These are phyloP conservation scores for Ogataea haglerorum DNA, from an alignment of 805 yeast genomes.

Conservation along the genomic window DNA sequence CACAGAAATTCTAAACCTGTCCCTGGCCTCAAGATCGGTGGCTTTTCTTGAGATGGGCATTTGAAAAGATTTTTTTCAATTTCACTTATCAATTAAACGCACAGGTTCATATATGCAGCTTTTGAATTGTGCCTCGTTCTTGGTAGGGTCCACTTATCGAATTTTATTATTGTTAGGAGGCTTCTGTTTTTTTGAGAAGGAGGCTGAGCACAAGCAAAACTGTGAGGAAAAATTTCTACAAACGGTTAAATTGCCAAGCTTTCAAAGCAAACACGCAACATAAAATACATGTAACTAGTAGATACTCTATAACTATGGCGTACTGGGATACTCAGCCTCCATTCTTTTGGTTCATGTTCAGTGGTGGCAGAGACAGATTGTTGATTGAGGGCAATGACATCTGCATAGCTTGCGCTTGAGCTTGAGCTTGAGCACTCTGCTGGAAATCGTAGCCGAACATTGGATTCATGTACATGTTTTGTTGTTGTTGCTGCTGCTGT, in stretches of 20 bases:
- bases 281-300: constrained; percentile 5
- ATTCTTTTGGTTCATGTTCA: constrained; percentile 29
- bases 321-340: constrained; percentile 9
- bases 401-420: constrained; percentile 21
- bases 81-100: not conserved
- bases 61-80: not conserved
- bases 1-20: constrained; percentile 23
- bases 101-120: not conserved
- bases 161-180: not conserved
- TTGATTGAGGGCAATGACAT: constrained; percentile 30
- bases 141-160: constrained; percentile 5
- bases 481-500: constrained; percentile 19
- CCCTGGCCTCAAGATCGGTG: constrained; percentile 17
- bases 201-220: constrained; percentile 9
- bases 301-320: constrained; percentile 1
- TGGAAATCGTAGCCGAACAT: constrained; percentile 24
- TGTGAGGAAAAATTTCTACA: not conserved
- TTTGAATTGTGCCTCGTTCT: constrained; percentile 1
- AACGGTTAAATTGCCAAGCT: not conserved
- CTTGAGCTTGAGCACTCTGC: constrained; percentile 19
- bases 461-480: constrained; percentile 17
- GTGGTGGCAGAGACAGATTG: constrained; percentile 32
- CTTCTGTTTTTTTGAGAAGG: constrained; percentile 2
- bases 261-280: constrained; percentile 1
- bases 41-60: constrained; percentile 8